Evolutionary conservation across 2,329 filamentous ascomycete species (phyloP).

Genomic region (Colletotrichum liriopes): DNA sequence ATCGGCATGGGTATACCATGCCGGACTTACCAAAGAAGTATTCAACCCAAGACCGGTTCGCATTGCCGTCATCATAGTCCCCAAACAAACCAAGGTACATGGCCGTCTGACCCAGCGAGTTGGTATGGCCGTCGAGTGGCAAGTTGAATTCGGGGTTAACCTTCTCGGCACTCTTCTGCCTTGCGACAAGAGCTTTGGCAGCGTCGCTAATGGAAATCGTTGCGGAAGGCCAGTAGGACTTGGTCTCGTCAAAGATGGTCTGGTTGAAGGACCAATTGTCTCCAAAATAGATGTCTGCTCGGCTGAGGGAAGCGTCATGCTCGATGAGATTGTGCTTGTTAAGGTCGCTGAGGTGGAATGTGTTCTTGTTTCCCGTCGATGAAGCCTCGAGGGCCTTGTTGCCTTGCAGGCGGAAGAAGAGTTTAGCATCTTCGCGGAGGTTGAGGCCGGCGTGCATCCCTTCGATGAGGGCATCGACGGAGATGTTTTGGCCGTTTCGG

Average conservation of each 20-base stretch:
- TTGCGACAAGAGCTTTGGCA: slow-evolving; percentile 47
- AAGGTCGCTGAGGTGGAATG: slow-evolving; percentile 48
- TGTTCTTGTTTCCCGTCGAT: slow-evolving; percentile 28
- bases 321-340: slow-evolving; percentile 44
- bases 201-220: slow-evolving; percentile 39
- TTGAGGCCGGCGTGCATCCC: slow-evolving; percentile 39
- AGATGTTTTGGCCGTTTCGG: slow-evolving; percentile 45
- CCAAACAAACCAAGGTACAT: slow-evolving; percentile 44
- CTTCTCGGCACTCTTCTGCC: slow-evolving; percentile 42
- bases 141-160: slow-evolving; percentile 47
- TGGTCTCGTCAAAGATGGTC: slow-evolving; percentile 46
- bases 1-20: not conserved
- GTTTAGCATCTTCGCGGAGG: slow-evolving; percentile 40
- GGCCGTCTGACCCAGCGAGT: slow-evolving; percentile 42
- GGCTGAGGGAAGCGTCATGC: slow-evolving; percentile 41
- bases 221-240: slow-evolving; percentile 23
- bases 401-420: slow-evolving; percentile 38
- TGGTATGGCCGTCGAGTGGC: slow-evolving; percentile 25
- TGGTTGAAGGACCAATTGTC: slow-evolving; percentile 51
- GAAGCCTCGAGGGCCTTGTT: slow-evolving; percentile 33
- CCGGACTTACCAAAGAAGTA: slow-evolving; percentile 36
- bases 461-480: slow-evolving; percentile 42
- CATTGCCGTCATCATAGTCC: slow-evolving; percentile 41
- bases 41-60: slow-evolving; percentile 40
- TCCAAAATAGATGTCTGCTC: slow-evolving; percentile 48